phyloP scores from a whole-genome alignment of 164 flowering plant genomes.

The Annona squamosa region DNA sequence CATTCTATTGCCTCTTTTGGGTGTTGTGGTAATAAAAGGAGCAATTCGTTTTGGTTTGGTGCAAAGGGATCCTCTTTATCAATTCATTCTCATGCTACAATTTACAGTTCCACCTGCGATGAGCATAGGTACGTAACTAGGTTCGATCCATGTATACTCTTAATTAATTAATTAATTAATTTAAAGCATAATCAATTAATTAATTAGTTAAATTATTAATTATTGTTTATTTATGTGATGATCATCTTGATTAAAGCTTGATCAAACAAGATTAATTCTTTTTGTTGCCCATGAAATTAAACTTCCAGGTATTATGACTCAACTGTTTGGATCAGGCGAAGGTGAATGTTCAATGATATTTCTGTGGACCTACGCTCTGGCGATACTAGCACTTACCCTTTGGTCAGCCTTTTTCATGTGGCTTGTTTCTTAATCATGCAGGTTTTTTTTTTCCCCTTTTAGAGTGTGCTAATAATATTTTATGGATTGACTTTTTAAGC shows the following conservation, averaged over 20 bases:
- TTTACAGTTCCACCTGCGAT: slow-evolving; percentile 75
- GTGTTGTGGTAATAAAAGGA: slow-evolving; percentile 42
- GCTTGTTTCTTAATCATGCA: slow-evolving; percentile 35
- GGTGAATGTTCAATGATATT: slow-evolving; percentile 70
- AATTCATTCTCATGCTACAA: slow-evolving; percentile 59
- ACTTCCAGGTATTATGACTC: slow-evolving; percentile 56
- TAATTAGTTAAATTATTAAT: no score
- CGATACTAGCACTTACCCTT: slow-evolving; percentile 53
- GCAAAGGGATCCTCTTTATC: slow-evolving; percentile 46
- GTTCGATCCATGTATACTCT: no score
- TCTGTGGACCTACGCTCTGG: slow-evolving; percentile 57
- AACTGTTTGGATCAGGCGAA: slow-evolving; percentile 59
- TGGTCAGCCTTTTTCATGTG: slow-evolving; percentile 74
- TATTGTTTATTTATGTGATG: no score
- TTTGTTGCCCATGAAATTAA: not conserved
- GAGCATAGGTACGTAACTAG: slow-evolving; percentile 43
- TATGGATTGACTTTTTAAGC: no score
- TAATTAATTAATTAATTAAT: no score
- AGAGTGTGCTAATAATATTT: no score
- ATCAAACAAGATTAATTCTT: no score
- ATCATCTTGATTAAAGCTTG: no score
- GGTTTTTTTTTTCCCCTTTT: not conserved
- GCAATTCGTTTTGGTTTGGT: slow-evolving; percentile 44
- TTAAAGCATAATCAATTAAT: no score
- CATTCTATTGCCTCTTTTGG: slow-evolving; percentile 44